Conservation (phyloP, 345 rosid genomes). For the Gossypium stocksii region DNA sequence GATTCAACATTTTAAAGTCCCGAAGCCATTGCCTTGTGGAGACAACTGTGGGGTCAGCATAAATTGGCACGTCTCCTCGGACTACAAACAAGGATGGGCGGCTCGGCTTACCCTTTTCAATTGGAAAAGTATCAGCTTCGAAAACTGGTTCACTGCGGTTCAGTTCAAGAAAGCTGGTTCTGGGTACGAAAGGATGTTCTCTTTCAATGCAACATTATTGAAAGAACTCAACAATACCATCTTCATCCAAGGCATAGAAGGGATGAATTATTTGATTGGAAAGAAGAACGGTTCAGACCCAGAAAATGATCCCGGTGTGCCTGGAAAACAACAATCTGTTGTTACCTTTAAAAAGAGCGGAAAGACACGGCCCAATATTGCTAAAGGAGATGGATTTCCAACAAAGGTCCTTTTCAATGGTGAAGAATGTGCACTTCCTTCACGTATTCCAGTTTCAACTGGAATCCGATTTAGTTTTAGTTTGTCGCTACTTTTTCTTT, state of each 20-base stretch:
- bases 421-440: constrained; percentile 80
- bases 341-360: constrained; percentile 41
- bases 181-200: constrained; percentile 38
- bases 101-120: constrained; percentile 41
- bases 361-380: constrained; percentile 52
- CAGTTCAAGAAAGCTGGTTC: constrained; percentile 23
- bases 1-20: constrained; percentile 14
- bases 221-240: constrained; percentile 22
- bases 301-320: constrained; percentile 36
- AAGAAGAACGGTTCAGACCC: constrained; percentile 32
- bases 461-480: background rate
- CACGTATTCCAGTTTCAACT: constrained; percentile 33
- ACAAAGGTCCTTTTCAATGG: constrained; percentile 84
- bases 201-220: constrained; percentile 35
- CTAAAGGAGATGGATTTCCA: constrained; percentile 78
- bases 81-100: constrained; percentile 33
- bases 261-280: constrained; percentile 36
- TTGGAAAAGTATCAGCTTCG: constrained; percentile 28
- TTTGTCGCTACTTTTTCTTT: background rate
- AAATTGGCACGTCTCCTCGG: constrained; percentile 41
- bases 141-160: constrained; percentile 39
- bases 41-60: constrained; percentile 43
- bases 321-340: constrained; percentile 58
- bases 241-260: constrained; percentile 28
- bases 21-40: constrained; percentile 36